Conservation (phyloP, 2,329 filamentous ascomycete genomes). For the Rutstroemia sp. region DNA sequence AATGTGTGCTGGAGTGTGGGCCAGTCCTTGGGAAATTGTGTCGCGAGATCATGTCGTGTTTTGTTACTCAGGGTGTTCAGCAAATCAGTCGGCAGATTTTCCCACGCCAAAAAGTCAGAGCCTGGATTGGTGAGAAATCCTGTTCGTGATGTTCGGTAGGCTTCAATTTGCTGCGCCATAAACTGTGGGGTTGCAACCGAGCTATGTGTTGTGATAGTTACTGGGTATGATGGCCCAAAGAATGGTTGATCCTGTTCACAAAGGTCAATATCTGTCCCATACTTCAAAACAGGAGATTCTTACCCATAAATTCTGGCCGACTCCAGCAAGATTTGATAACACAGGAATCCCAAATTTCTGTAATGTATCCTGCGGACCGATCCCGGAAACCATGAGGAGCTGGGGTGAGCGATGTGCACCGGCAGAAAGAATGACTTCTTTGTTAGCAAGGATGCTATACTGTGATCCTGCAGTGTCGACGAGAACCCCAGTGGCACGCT, state of each 20-base stretch:
- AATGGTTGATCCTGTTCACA: slow-evolving; percentile 3
- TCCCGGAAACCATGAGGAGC: neutral
- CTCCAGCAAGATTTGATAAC: slow-evolving; percentile 39
- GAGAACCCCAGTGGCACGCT: neutral
- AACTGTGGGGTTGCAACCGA: neutral
- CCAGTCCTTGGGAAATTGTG: slow-evolving; percentile 9
- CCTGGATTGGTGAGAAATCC: slow-evolving; percentile 6
- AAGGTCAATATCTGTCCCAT: too few species aligned
- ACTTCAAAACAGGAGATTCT: too few species aligned
- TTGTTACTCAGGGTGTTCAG: neutral
- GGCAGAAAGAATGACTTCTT: slow-evolving; percentile 14
- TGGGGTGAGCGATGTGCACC: slow-evolving; percentile 1
- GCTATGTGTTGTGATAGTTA: slow-evolving; percentile 7
- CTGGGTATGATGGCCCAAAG: slow-evolving; percentile 5
- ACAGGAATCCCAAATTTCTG: slow-evolving; percentile 20
- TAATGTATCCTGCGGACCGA: neutral
- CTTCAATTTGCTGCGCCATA: neutral
- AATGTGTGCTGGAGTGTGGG: neutral
- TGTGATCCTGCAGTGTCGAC: neutral
- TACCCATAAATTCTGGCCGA: slow-evolving; percentile 38
- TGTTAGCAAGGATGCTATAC: slow-evolving; percentile 14
- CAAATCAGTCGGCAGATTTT: slow-evolving; percentile 11
- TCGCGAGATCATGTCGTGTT: slow-evolving; percentile 3
- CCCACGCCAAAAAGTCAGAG: slow-evolving; percentile 8
- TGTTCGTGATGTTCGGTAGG: neutral